phyloP scores from a whole-genome alignment of 2,329 filamentous ascomycete species.

The Ascochyta lentis region DNA sequence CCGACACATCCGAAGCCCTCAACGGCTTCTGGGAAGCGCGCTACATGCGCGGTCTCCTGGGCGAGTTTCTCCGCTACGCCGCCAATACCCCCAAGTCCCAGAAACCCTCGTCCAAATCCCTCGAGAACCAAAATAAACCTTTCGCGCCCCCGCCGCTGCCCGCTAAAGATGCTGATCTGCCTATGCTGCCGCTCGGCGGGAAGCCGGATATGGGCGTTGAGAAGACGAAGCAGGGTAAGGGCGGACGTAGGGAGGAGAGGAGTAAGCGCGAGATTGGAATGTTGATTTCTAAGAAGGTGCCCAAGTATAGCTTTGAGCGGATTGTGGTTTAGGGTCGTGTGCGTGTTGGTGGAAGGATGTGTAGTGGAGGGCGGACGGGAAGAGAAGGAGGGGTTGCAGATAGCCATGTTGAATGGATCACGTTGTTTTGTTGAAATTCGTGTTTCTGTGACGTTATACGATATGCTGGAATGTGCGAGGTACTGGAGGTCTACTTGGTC shows the following conservation, averaged over 20 bases:
- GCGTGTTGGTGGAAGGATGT: no score
- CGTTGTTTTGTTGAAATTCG: no score
- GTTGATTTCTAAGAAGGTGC: constrained; percentile 78
- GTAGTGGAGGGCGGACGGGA: no score
- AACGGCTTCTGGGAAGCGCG: constrained; percentile 75
- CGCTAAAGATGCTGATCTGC: constrained; percentile 51
- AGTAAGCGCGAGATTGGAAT: constrained; percentile 77
- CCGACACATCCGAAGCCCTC: constrained; percentile 73
- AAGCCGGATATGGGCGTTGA: constrained; percentile 62
- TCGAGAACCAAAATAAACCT: constrained; percentile 56
- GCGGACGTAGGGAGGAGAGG: constrained; percentile 73
- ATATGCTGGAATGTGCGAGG: no score
- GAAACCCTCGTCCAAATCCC: constrained; percentile 39
- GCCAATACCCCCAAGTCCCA: constrained; percentile 37
- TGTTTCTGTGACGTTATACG: no score
- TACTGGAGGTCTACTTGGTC: no score
- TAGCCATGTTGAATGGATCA: no score
- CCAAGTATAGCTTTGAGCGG: constrained; percentile 82
- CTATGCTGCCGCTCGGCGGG: constrained; percentile 74
- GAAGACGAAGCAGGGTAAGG: constrained; percentile 64
- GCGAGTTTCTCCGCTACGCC: constrained; percentile 69
- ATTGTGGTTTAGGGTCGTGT: constrained; percentile 52
- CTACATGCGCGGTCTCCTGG: constrained; percentile 68
- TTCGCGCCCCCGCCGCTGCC: constrained; percentile 49
- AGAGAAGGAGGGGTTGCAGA: no score